These are phyloP conservation scores for Diaporthe ilicicola DNA, from an alignment of 2,329 filamentous ascomycete genomes.

Conservation along the genomic window DNA sequence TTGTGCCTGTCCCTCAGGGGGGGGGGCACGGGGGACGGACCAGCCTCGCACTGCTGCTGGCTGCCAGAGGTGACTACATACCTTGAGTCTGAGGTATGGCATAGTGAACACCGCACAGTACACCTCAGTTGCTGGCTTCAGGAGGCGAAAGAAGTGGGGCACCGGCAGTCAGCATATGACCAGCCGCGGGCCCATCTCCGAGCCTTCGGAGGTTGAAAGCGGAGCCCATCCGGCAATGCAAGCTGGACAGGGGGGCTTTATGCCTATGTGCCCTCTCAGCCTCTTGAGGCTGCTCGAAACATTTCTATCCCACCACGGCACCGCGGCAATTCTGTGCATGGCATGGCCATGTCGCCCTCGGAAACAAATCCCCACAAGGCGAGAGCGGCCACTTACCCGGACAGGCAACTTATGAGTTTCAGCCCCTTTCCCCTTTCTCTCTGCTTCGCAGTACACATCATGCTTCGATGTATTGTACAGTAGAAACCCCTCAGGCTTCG, in stretches of 20 bases:
- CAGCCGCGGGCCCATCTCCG: conserved; percentile 21
- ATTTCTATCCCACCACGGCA: neutral
- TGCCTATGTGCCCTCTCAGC: conserved; percentile 10
- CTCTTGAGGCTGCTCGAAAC: neutral
- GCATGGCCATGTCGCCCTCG: neutral
- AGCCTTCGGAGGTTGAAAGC: conserved; percentile 21
- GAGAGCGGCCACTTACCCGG: conserved; percentile 9
- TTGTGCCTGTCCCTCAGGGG: neutral
- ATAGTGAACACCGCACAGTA: neutral
- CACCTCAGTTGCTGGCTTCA: neutral
- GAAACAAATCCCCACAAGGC: conserved; percentile 28
- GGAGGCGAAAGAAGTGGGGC: conserved; percentile 10
- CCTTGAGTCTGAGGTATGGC: neutral
- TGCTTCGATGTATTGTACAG: neutral
- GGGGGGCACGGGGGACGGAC: too few relatives aligned
- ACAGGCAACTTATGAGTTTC: conserved; percentile 19
- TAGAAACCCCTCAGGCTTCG: neutral
- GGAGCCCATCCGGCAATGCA: conserved; percentile 15
- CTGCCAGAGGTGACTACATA: neutral
- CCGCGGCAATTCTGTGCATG: neutral
- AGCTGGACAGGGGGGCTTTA: conserved; percentile 6
- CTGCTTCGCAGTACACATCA: neutral
- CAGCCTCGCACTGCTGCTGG: neutral
- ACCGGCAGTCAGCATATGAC: conserved; percentile 22
- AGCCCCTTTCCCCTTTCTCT: conserved; percentile 12